A percentile compares a stretch with the other conserved stretches of the same genome.
phyloP scores from a whole-genome alignment of 2,329 filamentous ascomycete genomes.

The Talaromyces sp. region DNA sequence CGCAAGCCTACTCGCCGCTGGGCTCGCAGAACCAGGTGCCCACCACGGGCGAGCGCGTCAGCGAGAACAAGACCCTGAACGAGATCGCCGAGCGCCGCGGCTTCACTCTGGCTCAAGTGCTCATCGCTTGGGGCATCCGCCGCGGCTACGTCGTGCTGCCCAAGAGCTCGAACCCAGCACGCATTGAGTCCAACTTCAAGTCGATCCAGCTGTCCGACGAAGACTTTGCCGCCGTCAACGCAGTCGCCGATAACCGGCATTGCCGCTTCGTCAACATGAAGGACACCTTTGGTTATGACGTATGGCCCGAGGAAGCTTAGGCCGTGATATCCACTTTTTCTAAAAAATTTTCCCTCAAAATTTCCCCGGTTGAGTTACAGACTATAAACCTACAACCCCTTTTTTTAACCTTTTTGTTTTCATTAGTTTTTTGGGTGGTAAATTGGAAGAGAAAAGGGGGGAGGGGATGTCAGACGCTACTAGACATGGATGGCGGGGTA shows the following conservation, averaged over 20 bases:
- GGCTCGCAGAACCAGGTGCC: slow-evolving; percentile 66
- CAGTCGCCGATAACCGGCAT: slow-evolving; percentile 61
- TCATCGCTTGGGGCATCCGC: slow-evolving; percentile 61
- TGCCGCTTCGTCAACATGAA: slow-evolving; percentile 77
- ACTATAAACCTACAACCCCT: too few relatives aligned
- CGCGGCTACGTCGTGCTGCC: slow-evolving; percentile 64
- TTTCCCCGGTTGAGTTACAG: background rate
- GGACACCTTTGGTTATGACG: slow-evolving; percentile 69
- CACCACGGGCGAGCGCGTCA: slow-evolving; percentile 61
- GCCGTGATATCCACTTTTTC: slow-evolving; percentile 8
- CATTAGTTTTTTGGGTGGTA: background rate
- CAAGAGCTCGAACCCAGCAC: slow-evolving; percentile 62
- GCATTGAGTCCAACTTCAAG: slow-evolving; percentile 65
- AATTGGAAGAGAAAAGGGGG: background rate
- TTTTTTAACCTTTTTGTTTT: background rate
- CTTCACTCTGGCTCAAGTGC: slow-evolving; percentile 55
- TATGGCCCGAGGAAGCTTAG: slow-evolving; percentile 56
- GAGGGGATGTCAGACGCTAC: background rate
- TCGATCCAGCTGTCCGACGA: slow-evolving; percentile 54
- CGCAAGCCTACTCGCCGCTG: slow-evolving; percentile 40
- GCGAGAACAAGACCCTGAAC: slow-evolving; percentile 55
- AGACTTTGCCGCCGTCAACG: slow-evolving; percentile 56
- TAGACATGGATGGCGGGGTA: background rate
- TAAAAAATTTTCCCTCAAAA: background rate
- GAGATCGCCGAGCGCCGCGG: slow-evolving; percentile 53